phyloP scores from a whole-genome alignment of 192 early-diverging fungal genomes.

The Coemansia sp. region DNA sequence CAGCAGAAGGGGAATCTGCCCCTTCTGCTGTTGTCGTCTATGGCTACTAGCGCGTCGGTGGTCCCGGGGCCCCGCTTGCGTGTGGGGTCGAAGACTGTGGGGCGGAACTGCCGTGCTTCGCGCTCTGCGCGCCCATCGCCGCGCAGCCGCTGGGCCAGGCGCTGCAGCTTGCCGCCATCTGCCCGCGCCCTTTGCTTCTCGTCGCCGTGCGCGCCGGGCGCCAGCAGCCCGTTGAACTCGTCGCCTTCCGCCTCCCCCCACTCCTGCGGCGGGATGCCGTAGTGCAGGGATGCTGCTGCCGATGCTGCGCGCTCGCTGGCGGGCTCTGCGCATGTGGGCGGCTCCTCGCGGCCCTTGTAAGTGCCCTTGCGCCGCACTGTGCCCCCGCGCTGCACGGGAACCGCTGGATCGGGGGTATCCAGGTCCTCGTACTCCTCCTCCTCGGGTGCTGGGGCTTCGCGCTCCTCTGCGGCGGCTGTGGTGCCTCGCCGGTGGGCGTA shows the following conservation, averaged over 20 bases:
- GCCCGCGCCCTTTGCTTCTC: constrained; percentile 35
- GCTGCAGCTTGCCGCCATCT: constrained; percentile 27
- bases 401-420: not conserved
- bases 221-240: constrained; percentile 41
- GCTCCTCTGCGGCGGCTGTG: not conserved
- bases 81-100: constrained; percentile 17
- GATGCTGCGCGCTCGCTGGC: not conserved
- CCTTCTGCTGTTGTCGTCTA: not conserved
- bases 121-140: constrained; percentile 9
- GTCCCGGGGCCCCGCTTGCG: not conserved
- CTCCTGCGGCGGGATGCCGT: no score
- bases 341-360: not conserved
- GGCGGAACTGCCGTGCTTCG: constrained; percentile 33
- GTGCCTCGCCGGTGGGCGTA: not conserved
- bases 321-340: no score
- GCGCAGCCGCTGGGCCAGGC: constrained; percentile 1
- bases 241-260: constrained; percentile 3
- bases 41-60: not conserved
- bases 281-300: not conserved
- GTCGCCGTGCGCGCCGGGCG: constrained; percentile 40
- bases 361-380: not conserved
- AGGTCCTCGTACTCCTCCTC: not conserved
- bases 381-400: not conserved
- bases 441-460: not conserved
- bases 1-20: constrained; percentile 36